phyloP scores from a whole-genome alignment of 441 rosid genomes.

The Sinapis alba region DNA sequence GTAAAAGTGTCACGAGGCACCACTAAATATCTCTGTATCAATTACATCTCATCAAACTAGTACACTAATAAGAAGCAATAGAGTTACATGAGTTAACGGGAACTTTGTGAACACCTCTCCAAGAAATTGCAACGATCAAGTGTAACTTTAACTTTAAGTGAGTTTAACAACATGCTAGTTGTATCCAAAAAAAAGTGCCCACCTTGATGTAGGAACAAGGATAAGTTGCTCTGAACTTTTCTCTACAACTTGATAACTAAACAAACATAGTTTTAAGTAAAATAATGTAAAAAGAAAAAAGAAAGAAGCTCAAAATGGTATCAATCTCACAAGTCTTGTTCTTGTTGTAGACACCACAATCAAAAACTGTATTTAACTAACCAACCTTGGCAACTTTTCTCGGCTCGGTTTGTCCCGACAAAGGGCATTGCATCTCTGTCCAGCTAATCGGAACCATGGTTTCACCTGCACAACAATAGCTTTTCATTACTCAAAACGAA shows the following conservation, averaged over 20 bases:
- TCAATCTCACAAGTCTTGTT: not conserved
- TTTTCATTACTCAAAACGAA: not conserved
- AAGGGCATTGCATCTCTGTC: constrained; percentile 95
- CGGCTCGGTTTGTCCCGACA: constrained; percentile 79
- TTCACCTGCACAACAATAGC: constrained; percentile 55
- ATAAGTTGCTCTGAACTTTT: not conserved
- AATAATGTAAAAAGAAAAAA: not conserved
- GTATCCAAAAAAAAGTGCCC: not conserved
- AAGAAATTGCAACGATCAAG: not conserved
- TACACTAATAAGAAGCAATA: too few species aligned
- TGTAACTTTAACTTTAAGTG: not conserved
- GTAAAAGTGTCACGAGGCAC: not conserved
- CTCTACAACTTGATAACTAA: constrained; percentile 16
- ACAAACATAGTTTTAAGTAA: not conserved
- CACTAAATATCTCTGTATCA: not conserved
- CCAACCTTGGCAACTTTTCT: constrained; percentile 92
- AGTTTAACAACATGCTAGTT: not conserved
- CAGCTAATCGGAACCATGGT: constrained; percentile 90
- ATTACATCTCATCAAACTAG: not conserved
- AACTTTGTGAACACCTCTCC: not conserved
- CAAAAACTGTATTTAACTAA: constrained; percentile 32
- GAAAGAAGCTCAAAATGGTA: constrained; percentile 13
- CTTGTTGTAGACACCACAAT: constrained; percentile 3
- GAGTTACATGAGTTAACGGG: not conserved
- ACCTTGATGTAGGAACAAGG: not conserved